Conservation (phyloP, 192 early-diverging fungal species). For the Backusella liffmaniae region DNA sequence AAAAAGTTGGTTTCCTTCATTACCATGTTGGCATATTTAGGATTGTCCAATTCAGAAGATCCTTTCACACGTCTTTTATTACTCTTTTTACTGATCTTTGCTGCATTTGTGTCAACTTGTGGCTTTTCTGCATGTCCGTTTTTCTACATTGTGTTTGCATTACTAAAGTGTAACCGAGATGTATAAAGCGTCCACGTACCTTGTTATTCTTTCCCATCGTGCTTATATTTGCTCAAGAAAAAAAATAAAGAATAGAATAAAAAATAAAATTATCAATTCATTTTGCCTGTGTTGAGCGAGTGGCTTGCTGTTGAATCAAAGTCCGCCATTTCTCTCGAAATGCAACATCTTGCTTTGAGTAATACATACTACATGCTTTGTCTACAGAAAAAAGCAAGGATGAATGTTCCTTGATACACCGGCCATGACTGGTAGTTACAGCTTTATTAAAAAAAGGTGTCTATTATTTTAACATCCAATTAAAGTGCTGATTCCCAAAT, state of each 20-base stretch:
- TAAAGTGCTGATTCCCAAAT: no score
- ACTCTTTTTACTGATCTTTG: constrained; percentile 2
- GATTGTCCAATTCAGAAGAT: constrained; percentile 10
- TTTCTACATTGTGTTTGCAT: neutral
- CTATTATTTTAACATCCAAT: no score
- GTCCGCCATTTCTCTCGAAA: neutral
- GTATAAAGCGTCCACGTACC: neutral
- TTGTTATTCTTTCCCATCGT: neutral
- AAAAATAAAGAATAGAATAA: neutral
- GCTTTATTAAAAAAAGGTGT: no score
- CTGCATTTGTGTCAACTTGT: neutral
- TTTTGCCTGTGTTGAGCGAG: neutral
- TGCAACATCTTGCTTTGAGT: no score
- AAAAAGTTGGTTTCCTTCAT: neutral
- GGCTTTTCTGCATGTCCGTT: neutral
- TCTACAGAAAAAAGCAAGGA: no score
- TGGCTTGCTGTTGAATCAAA: neutral
- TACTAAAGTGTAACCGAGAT: neutral
- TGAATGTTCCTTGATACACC: no score
- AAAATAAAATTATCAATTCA: neutral
- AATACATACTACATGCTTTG: no score
- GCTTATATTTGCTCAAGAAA: neutral
- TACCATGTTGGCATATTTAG: constrained; percentile 13
- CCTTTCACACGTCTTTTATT: constrained; percentile 13
- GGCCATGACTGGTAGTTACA: no score